A percentile compares a stretch with the other conserved stretches of the same genome.
phyloP scores from a whole-genome alignment of 2,329 filamentous ascomycete genomes.

The Aspergillus japonicus region DNA sequence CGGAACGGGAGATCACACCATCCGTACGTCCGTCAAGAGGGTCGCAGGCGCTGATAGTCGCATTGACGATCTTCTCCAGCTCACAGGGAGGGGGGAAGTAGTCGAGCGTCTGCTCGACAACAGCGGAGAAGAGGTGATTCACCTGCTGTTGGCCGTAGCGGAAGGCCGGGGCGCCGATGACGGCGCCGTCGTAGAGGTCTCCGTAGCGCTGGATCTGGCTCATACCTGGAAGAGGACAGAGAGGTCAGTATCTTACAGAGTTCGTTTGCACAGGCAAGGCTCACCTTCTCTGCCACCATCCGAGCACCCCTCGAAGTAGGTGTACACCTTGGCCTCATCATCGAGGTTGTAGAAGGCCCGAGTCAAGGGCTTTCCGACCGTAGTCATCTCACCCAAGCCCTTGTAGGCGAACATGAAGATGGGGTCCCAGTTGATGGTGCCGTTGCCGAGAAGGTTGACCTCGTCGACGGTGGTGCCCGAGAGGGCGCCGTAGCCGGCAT shows the following conservation, averaged over 20 bases:
- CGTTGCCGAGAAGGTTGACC: constrained; percentile 47
- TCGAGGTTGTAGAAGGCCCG: constrained; percentile 40
- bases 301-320: constrained; percentile 57
- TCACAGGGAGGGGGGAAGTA: constrained; percentile 45
- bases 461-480: constrained; percentile 30
- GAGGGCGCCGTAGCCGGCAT: constrained; percentile 47
- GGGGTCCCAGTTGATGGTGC: constrained; percentile 38
- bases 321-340: constrained; percentile 28
- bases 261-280: not conserved
- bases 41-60: constrained; percentile 56
- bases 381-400: constrained; percentile 52
- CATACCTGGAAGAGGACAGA: constrained; percentile 28
- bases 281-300: constrained; percentile 52
- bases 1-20: constrained; percentile 52
- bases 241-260: no score
- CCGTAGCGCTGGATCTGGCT: constrained; percentile 52
- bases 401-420: constrained; percentile 45
- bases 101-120: constrained; percentile 40
- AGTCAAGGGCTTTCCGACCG: constrained; percentile 47
- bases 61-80: constrained; percentile 44
- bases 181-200: constrained; percentile 48
- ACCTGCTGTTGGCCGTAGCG: constrained; percentile 46
- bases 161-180: constrained; percentile 50
- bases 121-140: constrained; percentile 40
- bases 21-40: constrained; percentile 55